Evolutionary conservation across 371 early-diverging fungal genomes (phyloP), one percentile per base, ranked within the genome.

Genomic region (Rhizomucor pusillus): DNA sequence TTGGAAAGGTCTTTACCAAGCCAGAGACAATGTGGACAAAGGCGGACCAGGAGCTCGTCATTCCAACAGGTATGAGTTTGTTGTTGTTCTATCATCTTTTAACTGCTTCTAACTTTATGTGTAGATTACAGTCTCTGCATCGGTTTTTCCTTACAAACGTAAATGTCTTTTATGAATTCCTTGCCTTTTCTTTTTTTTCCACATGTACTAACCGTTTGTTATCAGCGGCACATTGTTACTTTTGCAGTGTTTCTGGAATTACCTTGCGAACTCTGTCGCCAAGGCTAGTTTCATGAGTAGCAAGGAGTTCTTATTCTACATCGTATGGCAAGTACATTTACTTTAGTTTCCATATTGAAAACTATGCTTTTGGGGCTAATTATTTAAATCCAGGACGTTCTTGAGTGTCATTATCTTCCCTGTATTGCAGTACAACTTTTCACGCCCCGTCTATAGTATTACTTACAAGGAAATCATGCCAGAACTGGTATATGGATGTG

Each of bases 211-310:
- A n/a, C n/a, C n/a, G n/a, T n/a, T n/a, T n/a, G 14, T 52, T 24
- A 29, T 2, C 65, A 77, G 77, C 25, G 72, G 77, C 7, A 78
- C 73, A 9, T 48, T 80, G 9, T 56, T 76, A 11, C 49, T 80
- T 16, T 49, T 80, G 11, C 80, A 80, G 62, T 75, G 78, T 39
- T 80, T 80, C 51, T 80, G 80, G 80, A 76, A 78, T 39, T 80
- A 80, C 24, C 54, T 78, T n/a, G 68, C 74, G 16, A 75, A 77
- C 16, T 53, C 74, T 6, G 78, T 80, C 10, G 77, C 74, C 36
- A 57, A 65, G 46, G 67, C 63, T 23, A 66, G 62, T 20, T 78
- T 80, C 25, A 80, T 80, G 76, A 69, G 72, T 43, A 78, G 78
- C 24, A 69, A 63, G 36, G 80, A 80, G 49, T 80, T 78, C 40